Evolutionary conservation across 1,284 basidiomycete genomes (phyloP).

Genomic region (Cutaneotrichosporon sp.): DNA sequence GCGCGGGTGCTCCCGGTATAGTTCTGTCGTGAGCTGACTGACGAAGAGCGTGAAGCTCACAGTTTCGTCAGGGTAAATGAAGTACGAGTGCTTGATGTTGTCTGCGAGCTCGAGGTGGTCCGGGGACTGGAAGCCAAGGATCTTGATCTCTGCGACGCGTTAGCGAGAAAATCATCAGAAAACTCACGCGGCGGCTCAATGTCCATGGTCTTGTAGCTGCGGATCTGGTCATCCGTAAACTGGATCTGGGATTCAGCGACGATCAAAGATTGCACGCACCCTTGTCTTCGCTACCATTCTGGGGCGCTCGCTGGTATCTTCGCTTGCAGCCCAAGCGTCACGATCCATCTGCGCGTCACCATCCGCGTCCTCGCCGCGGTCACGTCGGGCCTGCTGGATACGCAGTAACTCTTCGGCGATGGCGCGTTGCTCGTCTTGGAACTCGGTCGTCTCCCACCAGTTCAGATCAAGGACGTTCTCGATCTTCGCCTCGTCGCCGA

Average conservation of each 20-base stretch:
- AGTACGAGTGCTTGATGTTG: conserved; percentile 84
- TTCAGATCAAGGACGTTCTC: conserved; percentile 41
- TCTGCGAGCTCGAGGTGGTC: conserved; percentile 71
- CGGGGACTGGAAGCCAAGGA: conserved; percentile 87
- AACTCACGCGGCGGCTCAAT: conserved; percentile 62
- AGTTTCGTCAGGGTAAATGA: conserved; percentile 88
- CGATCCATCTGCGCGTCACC: background rate
- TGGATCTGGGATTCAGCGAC: conserved; percentile 58
- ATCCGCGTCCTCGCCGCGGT: conserved; percentile 38
- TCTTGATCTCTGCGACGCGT: conserved; percentile 57
- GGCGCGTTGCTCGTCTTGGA: conserved; percentile 21
- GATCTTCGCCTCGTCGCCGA: conserved; percentile 41
- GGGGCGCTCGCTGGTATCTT: background rate
- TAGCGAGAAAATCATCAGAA: background rate
- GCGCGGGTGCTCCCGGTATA: conserved; percentile 87
- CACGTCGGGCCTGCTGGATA: conserved; percentile 34
- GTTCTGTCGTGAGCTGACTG: conserved; percentile 1
- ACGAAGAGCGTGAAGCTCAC: conserved; percentile 49
- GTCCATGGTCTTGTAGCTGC: conserved; percentile 70
- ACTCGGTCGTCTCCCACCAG: conserved; percentile 39
- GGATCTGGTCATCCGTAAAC: conserved; percentile 78
- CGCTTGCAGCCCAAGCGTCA: background rate
- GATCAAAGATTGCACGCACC: conserved; percentile 39
- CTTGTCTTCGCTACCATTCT: conserved; percentile 41
- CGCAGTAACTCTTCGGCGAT: conserved; percentile 30